Conservation (phyloP, 129 eudicot genomes). For the Gnaphalium uliginosum region DNA sequence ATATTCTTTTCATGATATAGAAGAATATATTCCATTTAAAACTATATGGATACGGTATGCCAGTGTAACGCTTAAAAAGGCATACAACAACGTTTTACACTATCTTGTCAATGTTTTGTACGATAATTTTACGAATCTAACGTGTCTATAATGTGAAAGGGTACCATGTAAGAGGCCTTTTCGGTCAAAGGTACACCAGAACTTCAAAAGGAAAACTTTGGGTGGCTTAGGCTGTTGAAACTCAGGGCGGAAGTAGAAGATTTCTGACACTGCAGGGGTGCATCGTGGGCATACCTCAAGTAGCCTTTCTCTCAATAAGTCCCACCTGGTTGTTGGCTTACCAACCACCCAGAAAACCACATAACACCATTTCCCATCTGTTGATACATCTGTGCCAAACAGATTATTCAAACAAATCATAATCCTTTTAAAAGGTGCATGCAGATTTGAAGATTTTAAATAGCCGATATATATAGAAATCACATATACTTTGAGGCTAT, state of each 20-base stretch:
- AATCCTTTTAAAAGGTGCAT: not conserved
- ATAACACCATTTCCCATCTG: slow-evolving; percentile 87
- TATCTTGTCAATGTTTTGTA: not conserved
- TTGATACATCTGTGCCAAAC: slow-evolving; percentile 50
- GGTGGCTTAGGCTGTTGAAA: slow-evolving; percentile 65
- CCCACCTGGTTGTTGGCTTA: slow-evolving; percentile 57
- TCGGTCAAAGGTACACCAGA: slow-evolving; percentile 63
- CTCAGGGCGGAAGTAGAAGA: slow-evolving; percentile 54
- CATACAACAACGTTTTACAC: not conserved
- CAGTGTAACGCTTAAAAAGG: not conserved
- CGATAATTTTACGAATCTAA: not conserved
- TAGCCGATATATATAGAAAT: not conserved
- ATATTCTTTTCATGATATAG: no score
- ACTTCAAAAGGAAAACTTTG: slow-evolving; percentile 56
- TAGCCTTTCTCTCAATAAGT: slow-evolving; percentile 51
- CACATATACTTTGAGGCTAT: not conserved
- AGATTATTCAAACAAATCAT: not conserved
- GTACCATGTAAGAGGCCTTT: slow-evolving; percentile 70
- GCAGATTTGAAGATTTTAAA: not conserved
- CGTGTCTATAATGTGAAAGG: not conserved
- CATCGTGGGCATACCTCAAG: slow-evolving; percentile 63
- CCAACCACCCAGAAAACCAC: slow-evolving; percentile 70
- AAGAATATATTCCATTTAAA: no score
- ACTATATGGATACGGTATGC: no score
- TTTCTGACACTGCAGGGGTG: slow-evolving; percentile 50